Conservation (phyloP, 768 basidiomycete species). For the Calocybe indica region DNA sequence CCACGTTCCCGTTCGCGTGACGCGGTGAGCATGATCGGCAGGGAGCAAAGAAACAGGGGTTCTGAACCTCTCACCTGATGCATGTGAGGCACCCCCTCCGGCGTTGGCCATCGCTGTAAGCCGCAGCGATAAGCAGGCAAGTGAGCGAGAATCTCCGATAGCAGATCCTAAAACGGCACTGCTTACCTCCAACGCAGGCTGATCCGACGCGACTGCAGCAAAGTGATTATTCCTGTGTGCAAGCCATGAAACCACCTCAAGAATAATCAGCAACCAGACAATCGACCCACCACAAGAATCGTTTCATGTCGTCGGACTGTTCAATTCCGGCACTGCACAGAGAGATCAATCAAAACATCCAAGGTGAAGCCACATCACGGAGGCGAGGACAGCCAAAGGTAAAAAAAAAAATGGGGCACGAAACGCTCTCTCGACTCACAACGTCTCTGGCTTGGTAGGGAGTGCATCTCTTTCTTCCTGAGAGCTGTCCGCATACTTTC, state of each 20-base stretch:
- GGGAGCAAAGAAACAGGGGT: no score
- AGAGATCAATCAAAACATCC: no score
- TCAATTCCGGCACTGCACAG: slow-evolving; percentile 55
- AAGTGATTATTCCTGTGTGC: slow-evolving; percentile 66
- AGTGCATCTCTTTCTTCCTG: slow-evolving; percentile 41
- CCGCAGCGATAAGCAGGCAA: no score
- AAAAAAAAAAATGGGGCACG: background rate
- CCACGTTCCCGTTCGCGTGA: background rate
- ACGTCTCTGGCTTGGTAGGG: slow-evolving; percentile 36
- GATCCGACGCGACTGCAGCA: slow-evolving; percentile 63
- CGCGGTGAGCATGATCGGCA: no score
- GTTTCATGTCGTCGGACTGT: slow-evolving; percentile 65
- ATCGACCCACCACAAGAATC: slow-evolving; percentile 56
- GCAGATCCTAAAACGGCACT: background rate
- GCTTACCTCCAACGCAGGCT: slow-evolving; percentile 55
- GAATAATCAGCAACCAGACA: slow-evolving; percentile 1
- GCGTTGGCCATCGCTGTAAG: slow-evolving; percentile 49
- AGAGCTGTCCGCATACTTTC: slow-evolving; percentile 40
- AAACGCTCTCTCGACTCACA: slow-evolving; percentile 32
- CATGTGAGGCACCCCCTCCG: slow-evolving; percentile 35
- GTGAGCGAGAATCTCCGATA: no score
- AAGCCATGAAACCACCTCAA: background rate
- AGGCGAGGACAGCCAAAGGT: background rate
- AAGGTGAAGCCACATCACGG: background rate
- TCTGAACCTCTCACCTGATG: slow-evolving; percentile 43